These are phyloP conservation scores for Candida nemodendra DNA, from an alignment of 805 yeast genomes.

Conservation along the genomic window DNA sequence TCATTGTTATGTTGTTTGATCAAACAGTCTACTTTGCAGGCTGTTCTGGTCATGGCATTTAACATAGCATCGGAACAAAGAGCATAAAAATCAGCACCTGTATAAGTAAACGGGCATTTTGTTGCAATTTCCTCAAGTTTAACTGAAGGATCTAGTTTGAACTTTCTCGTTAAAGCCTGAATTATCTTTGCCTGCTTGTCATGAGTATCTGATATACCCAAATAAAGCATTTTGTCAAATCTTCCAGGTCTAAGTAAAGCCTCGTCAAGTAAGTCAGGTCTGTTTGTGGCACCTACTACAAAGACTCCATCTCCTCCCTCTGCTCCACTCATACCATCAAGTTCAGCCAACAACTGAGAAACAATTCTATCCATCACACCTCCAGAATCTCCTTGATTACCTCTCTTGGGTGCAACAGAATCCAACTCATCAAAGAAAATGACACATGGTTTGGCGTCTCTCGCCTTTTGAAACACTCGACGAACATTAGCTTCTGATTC, in stretches of 20 bases:
- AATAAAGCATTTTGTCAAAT: constrained; percentile 90
- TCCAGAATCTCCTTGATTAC: constrained; percentile 98
- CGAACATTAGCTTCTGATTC: constrained; percentile 98
- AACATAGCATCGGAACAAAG: constrained; percentile 93
- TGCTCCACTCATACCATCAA: constrained; percentile 93
- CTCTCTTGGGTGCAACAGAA: constrained; percentile 97
- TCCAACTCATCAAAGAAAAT: constrained; percentile 97
- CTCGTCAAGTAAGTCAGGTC: constrained; percentile 94
- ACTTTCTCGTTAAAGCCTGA: constrained; percentile 85
- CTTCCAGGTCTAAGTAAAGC: constrained; percentile 92
- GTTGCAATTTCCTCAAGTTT: constrained; percentile 59
- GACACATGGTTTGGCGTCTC: constrained; percentile 97
- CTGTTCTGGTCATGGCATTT: constrained; percentile 92
- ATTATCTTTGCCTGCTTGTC: constrained; percentile 84
- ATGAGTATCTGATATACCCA: constrained; percentile 90
- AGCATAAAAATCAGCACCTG: constrained; percentile 98
- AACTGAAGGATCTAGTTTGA: constrained; percentile 58
- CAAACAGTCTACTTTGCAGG: constrained; percentile 68
- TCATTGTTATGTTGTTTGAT: constrained; percentile 49
- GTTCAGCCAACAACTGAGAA: constrained; percentile 88
- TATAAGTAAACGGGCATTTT: constrained; percentile 81
- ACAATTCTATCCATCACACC: constrained; percentile 99
- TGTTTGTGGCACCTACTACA: constrained; percentile 97
- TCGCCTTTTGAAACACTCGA: constrained; percentile 86
- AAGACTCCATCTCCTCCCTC: constrained; percentile 84